phyloP scores from a whole-genome alignment of 192 early-diverging fungal species.

The Coemansia sp. region DNA sequence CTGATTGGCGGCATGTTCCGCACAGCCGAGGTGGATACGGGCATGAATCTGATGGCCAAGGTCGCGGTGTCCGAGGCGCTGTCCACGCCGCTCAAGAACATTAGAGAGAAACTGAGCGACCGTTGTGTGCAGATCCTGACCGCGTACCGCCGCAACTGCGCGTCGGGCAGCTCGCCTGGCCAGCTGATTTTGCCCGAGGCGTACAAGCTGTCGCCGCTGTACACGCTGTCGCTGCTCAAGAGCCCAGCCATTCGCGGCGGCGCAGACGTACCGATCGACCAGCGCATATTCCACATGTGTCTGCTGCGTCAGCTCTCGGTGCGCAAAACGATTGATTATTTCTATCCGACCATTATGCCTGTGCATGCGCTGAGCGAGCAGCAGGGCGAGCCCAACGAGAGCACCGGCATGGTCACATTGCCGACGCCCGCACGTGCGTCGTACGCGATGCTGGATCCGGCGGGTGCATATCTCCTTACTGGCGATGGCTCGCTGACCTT shows the following conservation, averaged over 20 bases:
- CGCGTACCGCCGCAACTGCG: constrained; percentile 90
- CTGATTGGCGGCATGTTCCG: constrained; percentile 83
- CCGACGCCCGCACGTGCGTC: constrained; percentile 73
- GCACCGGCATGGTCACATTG: constrained; percentile 59
- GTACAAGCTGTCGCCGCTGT: constrained; percentile 91
- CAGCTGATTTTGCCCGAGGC: constrained; percentile 97
- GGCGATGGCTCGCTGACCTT: constrained; percentile 74
- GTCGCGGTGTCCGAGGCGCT: constrained; percentile 71
- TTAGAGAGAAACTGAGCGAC: constrained; percentile 82
- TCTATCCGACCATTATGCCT: constrained; percentile 82
- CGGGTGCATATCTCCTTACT: constrained; percentile 84
- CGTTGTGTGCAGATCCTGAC: constrained; percentile 86
- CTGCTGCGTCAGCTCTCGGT: constrained; percentile 75
- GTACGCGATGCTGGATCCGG: constrained; percentile 67
- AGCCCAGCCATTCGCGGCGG: constrained; percentile 77
- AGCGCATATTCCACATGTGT: constrained; percentile 76
- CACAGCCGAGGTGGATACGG: constrained; percentile 88
- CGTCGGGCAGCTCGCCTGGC: constrained; percentile 80
- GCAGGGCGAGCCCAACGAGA: constrained; percentile 50
- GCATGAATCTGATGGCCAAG: constrained; percentile 84
- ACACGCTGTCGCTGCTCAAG: constrained; percentile 81
- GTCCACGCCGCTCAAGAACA: constrained; percentile 64
- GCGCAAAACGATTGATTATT: constrained; percentile 67
- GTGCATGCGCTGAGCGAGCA: constrained; percentile 59
- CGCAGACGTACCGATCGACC: constrained; percentile 73